phyloP scores from a whole-genome alignment of 108 stramenopile genomes.

The Fragilaria radians region DNA sequence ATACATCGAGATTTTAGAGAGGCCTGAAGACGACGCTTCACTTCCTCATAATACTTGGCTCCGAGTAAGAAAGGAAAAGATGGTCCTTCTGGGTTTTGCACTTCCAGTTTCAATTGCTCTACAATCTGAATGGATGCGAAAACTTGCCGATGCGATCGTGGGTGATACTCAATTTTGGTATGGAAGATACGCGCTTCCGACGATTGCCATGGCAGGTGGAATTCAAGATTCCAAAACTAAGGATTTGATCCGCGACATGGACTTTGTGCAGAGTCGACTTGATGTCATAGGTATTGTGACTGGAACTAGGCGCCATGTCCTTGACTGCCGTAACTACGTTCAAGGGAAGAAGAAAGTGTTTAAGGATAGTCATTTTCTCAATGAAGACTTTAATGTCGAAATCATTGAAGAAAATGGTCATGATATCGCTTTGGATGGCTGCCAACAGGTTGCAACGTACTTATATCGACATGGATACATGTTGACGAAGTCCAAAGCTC shows the following conservation, averaged over 20 bases:
- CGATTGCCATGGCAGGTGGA: constrained; percentile 4
- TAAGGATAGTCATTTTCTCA: neutral
- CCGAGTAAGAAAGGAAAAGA: neutral
- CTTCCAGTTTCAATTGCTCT: neutral
- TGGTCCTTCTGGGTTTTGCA: neutral
- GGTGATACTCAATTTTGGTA: constrained; percentile 3
- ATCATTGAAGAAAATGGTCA: constrained; percentile 13
- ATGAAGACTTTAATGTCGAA: constrained; percentile 3
- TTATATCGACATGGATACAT: constrained; percentile 3
- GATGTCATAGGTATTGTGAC: constrained; percentile 7
- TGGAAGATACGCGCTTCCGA: constrained; percentile 5
- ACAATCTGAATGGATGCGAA: neutral
- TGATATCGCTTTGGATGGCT: constrained; percentile 1
- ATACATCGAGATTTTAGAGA: neutral
- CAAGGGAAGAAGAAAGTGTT: neutral
- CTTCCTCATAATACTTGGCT: constrained; percentile 4
- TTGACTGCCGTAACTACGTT: constrained; percentile 2
- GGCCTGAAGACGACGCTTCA: neutral
- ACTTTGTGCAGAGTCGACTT: constrained; percentile 4
- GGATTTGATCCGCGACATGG: neutral
- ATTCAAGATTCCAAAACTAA: neutral
- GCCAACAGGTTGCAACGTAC: constrained; percentile 5
- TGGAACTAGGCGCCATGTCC: constrained; percentile 7
- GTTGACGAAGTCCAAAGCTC: neutral
- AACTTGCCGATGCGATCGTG: neutral